Conservation (phyloP, 345 rosid species). For the Boechera divaricarpa region DNA sequence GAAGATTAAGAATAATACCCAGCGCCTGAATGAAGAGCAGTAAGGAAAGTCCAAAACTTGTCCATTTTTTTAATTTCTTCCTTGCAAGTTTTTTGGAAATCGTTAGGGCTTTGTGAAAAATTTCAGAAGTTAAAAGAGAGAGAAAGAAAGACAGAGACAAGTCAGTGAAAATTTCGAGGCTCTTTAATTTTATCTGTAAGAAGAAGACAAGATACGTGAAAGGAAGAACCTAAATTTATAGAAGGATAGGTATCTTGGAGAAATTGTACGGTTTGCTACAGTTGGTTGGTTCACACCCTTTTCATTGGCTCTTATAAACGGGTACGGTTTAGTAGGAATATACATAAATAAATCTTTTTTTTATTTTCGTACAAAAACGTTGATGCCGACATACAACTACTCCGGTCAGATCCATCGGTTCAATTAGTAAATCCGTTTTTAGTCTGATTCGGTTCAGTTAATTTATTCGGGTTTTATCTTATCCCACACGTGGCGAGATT, state of each 20-base stretch:
- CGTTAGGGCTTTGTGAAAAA: neutral
- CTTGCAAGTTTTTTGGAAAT: neutral
- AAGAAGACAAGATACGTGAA: constrained; percentile 25
- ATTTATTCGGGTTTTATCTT: neutral
- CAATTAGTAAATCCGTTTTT: neutral
- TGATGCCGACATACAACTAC: constrained; percentile 17
- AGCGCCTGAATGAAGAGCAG: constrained; percentile 59
- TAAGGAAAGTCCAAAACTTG: constrained; percentile 62
- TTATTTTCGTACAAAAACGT: neutral
- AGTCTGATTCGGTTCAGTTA: neutral
- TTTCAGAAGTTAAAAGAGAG: neutral
- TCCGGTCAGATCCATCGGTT: constrained; percentile 8
- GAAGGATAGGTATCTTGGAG: constrained; percentile 5
- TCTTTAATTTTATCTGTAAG: neutral
- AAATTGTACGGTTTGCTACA: constrained; percentile 27
- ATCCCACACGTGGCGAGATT: constrained; percentile 33
- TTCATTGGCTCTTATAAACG: constrained; percentile 1
- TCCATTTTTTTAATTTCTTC: neutral
- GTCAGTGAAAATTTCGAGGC: constrained; percentile 18
- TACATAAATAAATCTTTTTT: no score
- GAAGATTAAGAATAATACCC: constrained; percentile 51
- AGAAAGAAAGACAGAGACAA: constrained; percentile 9
- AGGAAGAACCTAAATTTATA: constrained; percentile 27
- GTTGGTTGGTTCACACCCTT: constrained; percentile 35
- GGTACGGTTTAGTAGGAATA: neutral